Percentiles rank a stretch among this genome's conserved stretches.
Evolutionary conservation across 768 basidiomycete species (phyloP).

Genomic region (Infundibulicybe gibba): DNA sequence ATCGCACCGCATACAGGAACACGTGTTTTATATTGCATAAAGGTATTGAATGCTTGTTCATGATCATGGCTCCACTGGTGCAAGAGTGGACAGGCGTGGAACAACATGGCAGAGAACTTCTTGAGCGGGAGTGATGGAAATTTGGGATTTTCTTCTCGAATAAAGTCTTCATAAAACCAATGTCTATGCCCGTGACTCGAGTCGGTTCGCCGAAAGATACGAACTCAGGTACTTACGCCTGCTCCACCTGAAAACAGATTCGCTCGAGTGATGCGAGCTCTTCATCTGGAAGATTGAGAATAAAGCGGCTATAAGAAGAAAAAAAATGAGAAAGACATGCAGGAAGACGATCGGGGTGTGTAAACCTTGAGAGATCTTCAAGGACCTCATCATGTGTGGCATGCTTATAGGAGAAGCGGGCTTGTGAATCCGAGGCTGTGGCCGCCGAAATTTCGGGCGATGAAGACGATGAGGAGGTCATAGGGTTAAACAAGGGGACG

Average conservation of each 20-base stretch:
- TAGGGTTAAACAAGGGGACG: conserved; percentile 24
- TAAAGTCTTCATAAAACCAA: conserved; percentile 99
- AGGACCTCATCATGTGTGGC: conserved; percentile 82
- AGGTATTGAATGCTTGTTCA: conserved; percentile 81
- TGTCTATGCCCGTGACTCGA: conserved; percentile 51
- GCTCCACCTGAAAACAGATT: conserved; percentile 98
- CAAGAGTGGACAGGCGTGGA: conserved; percentile 79
- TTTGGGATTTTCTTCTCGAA: conserved; percentile 85
- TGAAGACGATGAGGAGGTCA: conserved; percentile 78
- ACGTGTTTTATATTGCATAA: conserved; percentile 94
- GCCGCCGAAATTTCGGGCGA: conserved; percentile 68
- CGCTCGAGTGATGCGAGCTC: conserved; percentile 90
- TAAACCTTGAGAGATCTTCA: conserved; percentile 85
- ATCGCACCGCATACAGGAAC: conserved; percentile 98
- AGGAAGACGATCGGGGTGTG: conserved; percentile 5
- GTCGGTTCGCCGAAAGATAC: conserved; percentile 6
- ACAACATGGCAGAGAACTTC: conserved; percentile 90
- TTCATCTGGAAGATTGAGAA: conserved; percentile 92
- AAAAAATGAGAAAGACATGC: conserved; percentile 6
- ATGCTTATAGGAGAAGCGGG: conserved; percentile 59
- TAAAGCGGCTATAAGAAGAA: conserved; percentile 68
- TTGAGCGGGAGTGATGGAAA: conserved; percentile 88
- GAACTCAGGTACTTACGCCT: conserved; percentile 68
- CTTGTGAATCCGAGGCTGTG: conserved; percentile 28
- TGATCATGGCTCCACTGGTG: conserved; percentile 83